Base-by-base conservation (phyloP, 2,329 filamentous ascomycete genomes). In the Juglanconis juglandina region DNA sequence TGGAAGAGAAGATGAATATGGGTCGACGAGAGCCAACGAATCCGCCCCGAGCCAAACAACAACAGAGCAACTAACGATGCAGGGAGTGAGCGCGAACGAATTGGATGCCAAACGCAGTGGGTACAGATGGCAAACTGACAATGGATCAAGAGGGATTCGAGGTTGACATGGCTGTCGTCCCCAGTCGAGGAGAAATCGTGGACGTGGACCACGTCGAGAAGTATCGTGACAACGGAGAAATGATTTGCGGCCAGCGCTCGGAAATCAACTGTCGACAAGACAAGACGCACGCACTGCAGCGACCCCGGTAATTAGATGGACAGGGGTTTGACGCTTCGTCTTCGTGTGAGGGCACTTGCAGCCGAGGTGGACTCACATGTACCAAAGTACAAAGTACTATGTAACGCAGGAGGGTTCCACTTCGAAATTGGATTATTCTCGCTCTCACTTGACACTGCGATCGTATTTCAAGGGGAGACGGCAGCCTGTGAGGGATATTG, bases 171-270 rank as follows among this genome's bases (percentile, higher is more conserved):
- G 39, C 51, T 39, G 51, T 32, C 37, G 6, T 30, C 33, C 50
- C 50, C 58, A 61, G 50, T 54, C 44, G 39, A 34, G 39, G 41
- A 49, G 53, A n/a, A 53, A 48, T 41, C 30, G 30, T 51, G 56
- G 51, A 58, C 56, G 30, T 33, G 13, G 50, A 54, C 44, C 44
- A 54, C 52, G 61, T 58, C 58, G 58, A 57, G 58, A 46, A 56
- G 53, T n/a, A 50, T 52, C 49, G 44, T 47, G 58, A 39, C 42
- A 30, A 47, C 41, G 39, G 41, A 56, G 61, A 61, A 63, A 58
- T 61, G 61, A 51, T 63, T 61, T 56, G 58, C 49, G 51, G 51
- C 44, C 39, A 42, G 39, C 30, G 47, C 48, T 52, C 47, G 48
- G 42, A 52, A 46, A 52, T 51, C 35, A 51, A 46, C 44, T 46